These are phyloP conservation scores for Penicillium sp. DNA, from an alignment of 2,329 filamentous ascomycete genomes.

Conservation along the genomic window DNA sequence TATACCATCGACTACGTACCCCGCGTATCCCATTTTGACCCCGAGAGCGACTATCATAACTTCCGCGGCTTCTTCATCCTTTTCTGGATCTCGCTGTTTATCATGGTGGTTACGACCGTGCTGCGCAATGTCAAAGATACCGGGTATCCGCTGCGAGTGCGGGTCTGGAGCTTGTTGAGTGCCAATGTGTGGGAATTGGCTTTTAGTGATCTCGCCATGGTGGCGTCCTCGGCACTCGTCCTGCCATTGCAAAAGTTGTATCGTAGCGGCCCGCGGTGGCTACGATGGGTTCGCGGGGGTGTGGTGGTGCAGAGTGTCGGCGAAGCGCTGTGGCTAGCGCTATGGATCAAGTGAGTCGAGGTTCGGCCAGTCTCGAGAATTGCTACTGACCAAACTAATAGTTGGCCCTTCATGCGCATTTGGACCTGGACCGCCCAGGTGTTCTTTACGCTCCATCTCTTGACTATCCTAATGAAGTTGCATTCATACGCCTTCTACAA, in stretches of 20 bases:
- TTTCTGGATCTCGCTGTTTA: conserved; percentile 95
- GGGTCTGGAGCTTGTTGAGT: conserved; percentile 86
- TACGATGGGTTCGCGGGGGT: conserved; percentile 76
- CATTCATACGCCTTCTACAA: conserved; percentile 99
- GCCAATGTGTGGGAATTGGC: conserved; percentile 86
- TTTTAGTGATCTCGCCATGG: conserved; percentile 82
- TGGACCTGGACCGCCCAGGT: conserved; percentile 99
- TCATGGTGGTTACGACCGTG: conserved; percentile 96
- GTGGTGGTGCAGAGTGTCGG: conserved; percentile 79
- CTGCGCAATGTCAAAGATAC: conserved; percentile 92
- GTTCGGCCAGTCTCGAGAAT: neutral
- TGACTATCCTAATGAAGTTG: conserved; percentile 97
- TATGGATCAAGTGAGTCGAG: conserved; percentile 68
- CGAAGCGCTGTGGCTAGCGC: conserved; percentile 71
- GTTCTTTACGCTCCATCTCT: conserved; percentile 85
- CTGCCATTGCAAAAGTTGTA: conserved; percentile 71
- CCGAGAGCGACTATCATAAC: conserved; percentile 84
- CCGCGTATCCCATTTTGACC: conserved; percentile 93
- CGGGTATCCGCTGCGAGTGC: conserved; percentile 76
- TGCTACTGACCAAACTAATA: conserved; percentile 30
- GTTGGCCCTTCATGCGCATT: conserved; percentile 75
- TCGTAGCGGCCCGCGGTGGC: conserved; percentile 53
- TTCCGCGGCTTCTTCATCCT: conserved; percentile 97
- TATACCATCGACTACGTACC: conserved; percentile 89
- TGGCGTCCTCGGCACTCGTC: conserved; percentile 67